Percentiles rank a stretch among this genome's conserved stretches.
phyloP scores from a whole-genome alignment of 208 protist species.

The Acanthamoeba sp. region DNA sequence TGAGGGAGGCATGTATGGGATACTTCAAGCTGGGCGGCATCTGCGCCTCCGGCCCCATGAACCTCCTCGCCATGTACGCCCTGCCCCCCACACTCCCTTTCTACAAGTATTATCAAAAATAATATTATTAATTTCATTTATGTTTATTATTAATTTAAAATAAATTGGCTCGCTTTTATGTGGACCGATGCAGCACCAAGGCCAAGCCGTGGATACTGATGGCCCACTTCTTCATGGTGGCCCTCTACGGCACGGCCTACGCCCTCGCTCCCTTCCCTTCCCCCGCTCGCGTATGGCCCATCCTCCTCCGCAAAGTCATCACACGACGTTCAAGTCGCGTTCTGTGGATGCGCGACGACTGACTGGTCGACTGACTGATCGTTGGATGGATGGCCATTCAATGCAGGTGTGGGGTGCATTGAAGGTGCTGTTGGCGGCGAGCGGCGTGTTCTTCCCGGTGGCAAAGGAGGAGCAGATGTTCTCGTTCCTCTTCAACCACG shows the following conservation, averaged over 20 bases:
- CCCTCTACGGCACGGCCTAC: slow-evolving; percentile 27
- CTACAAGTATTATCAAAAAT: too few species aligned
- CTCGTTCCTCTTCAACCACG: not conserved
- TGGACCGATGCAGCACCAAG: not conserved
- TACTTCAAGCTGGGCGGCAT: slow-evolving; percentile 93
- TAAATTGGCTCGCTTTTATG: too few species aligned
- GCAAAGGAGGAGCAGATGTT: slow-evolving; percentile 8
- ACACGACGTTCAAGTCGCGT: not conserved
- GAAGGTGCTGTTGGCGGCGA: slow-evolving; percentile 4
- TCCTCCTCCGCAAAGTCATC: not conserved
- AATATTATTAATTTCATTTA: not conserved
- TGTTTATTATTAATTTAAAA: too few species aligned
- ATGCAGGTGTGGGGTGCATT: not conserved
- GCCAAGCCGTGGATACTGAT: slow-evolving; percentile 33
- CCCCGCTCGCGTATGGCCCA: not conserved
- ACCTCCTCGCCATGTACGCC: slow-evolving; percentile 85
- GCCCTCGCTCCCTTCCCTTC: not conserved
- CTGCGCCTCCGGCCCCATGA: slow-evolving; percentile 92
- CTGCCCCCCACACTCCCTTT: too few species aligned
- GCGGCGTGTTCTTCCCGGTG: slow-evolving; percentile 9
- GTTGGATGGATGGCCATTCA: too few species aligned
- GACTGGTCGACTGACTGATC: too few species aligned
- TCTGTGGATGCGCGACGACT: too few species aligned
- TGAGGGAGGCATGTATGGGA: slow-evolving; percentile 93
- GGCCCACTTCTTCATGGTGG: slow-evolving; percentile 37